Evolutionary conservation across 345 rosid species (phyloP).

Genomic region (Melastoma malabathricum): DNA sequence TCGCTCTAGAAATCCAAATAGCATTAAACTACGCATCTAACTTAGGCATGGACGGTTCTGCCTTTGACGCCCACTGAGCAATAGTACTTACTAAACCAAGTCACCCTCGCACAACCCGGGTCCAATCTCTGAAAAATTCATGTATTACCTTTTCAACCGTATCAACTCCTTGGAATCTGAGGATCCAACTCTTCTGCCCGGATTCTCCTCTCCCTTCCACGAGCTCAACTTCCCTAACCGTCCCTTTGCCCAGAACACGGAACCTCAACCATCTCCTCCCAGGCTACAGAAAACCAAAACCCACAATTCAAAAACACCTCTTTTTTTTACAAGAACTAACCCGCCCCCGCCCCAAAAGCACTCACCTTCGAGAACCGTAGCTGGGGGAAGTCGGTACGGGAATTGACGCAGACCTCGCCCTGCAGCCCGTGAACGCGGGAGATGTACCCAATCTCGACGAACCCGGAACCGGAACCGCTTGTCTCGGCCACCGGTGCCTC

Average conservation of each 20-base stretch:
- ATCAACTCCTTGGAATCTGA: conserved; percentile 55
- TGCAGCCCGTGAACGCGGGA: conserved; percentile 69
- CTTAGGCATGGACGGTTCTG: too few species aligned
- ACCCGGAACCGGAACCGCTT: conserved; percentile 18
- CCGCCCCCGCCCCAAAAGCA: not conserved
- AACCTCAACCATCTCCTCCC: conserved; percentile 86
- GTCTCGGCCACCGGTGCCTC: conserved; percentile 43
- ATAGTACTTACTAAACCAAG: not conserved
- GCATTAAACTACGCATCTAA: too few species aligned
- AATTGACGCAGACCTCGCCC: conserved; percentile 69
- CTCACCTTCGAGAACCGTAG: conserved; percentile 59
- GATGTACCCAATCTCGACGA: conserved; percentile 66
- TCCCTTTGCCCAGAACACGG: conserved; percentile 45
- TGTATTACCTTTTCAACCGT: conserved; percentile 54
- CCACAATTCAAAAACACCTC: not conserved
- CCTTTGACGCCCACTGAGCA: too few species aligned
- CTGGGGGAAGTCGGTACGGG: conserved; percentile 75
- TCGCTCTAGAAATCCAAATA: too few species aligned
- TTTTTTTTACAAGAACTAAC: too few species aligned
- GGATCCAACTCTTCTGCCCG: conserved; percentile 76
- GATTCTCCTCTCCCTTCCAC: conserved; percentile 71
- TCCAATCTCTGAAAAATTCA: too few species aligned
- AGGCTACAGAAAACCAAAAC: conserved; percentile 27
- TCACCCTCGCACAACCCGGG: too few species aligned
- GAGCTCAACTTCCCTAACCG: conserved; percentile 57